Percentiles rank a stretch among this genome's conserved stretches.
These are phyloP conservation scores for Scheffersomyces stambukii DNA, from an alignment of 1,139 yeast species.

Conservation along the genomic window DNA sequence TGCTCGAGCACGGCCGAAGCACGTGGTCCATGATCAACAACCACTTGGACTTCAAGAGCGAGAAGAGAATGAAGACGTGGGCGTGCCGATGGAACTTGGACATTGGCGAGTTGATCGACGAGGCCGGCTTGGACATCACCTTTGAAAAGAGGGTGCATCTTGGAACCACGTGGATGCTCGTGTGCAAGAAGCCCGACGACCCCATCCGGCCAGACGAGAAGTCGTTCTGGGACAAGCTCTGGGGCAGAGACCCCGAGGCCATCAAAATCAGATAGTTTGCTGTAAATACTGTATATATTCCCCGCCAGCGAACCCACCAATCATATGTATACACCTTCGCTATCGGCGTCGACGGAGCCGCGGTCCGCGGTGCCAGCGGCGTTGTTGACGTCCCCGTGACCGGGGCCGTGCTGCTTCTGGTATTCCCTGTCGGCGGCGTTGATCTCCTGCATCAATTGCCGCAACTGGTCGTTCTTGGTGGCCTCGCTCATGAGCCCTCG, in stretches of 20 bases:
- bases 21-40: slow-evolving; percentile 73
- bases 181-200: slow-evolving; percentile 71
- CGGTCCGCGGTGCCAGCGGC: too few relatives aligned
- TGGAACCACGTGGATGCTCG: slow-evolving; percentile 90
- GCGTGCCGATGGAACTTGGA: slow-evolving; percentile 98
- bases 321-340: slow-evolving; percentile 3
- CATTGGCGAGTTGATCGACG: slow-evolving; percentile 78
- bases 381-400: too few relatives aligned
- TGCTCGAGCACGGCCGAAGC: slow-evolving; percentile 91
- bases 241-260: slow-evolving; percentile 24
- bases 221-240: slow-evolving; percentile 40
- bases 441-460: slow-evolving; percentile 7
- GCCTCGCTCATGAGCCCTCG: slow-evolving; percentile 20
- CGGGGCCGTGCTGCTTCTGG: too few relatives aligned
- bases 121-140: slow-evolving; percentile 79
- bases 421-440: slow-evolving; percentile 1
- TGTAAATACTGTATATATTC: too few relatives aligned
- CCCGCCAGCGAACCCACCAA: too few relatives aligned
- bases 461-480: slow-evolving; percentile 8
- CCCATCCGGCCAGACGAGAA: slow-evolving; percentile 40
- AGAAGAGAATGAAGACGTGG: slow-evolving; percentile 83
- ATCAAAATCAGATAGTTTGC: slow-evolving; percentile 11
- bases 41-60: slow-evolving; percentile 79
- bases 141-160: slow-evolving; percentile 77
- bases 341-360: background rate